Evolutionary conservation across 1,284 basidiomycete genomes (phyloP).

Genomic region (Pyrrhoderma lamaoense): DNA sequence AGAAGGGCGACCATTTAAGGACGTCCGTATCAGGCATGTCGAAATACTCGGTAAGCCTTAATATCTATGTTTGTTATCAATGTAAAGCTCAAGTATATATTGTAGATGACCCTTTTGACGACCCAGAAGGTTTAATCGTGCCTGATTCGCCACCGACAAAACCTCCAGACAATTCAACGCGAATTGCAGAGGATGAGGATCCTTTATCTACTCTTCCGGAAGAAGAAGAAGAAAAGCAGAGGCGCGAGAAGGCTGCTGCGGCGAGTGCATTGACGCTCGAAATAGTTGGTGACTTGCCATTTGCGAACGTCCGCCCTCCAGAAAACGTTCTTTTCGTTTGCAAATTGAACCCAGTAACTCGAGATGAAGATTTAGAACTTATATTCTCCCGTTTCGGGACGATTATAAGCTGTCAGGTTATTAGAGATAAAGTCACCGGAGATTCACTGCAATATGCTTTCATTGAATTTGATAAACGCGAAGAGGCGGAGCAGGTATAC

Average conservation of each 20-base stretch:
- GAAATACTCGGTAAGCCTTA: constrained; percentile 74
- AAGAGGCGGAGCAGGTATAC: constrained; percentile 85
- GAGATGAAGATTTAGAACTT: constrained; percentile 93
- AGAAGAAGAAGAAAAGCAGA: constrained; percentile 73
- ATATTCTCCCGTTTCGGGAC: constrained; percentile 95
- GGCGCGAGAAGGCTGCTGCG: constrained; percentile 79
- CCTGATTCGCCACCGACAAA: constrained; percentile 73
- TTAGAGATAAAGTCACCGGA: constrained; percentile 91
- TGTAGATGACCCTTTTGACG: constrained; percentile 89
- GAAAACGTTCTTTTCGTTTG: constrained; percentile 99
- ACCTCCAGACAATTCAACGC: constrained; percentile 76
- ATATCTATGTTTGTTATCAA: neutral
- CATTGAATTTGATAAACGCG: constrained; percentile 93
- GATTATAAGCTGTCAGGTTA: constrained; percentile 96
- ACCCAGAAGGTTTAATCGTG: constrained; percentile 68
- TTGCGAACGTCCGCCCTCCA: constrained; percentile 94
- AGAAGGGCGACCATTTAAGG: constrained; percentile 85
- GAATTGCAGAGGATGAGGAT: constrained; percentile 90
- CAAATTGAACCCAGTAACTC: constrained; percentile 94
- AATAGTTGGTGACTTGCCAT: constrained; percentile 98
- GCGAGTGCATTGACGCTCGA: constrained; percentile 95
- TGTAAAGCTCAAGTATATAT: constrained; percentile 4
- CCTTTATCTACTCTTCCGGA: constrained; percentile 69
- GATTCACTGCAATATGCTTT: constrained; percentile 98
- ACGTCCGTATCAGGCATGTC: constrained; percentile 88